These are phyloP conservation scores for Musa beccarii DNA, from an alignment of 176 grass and related monocot species.

Conservation along the genomic window DNA sequence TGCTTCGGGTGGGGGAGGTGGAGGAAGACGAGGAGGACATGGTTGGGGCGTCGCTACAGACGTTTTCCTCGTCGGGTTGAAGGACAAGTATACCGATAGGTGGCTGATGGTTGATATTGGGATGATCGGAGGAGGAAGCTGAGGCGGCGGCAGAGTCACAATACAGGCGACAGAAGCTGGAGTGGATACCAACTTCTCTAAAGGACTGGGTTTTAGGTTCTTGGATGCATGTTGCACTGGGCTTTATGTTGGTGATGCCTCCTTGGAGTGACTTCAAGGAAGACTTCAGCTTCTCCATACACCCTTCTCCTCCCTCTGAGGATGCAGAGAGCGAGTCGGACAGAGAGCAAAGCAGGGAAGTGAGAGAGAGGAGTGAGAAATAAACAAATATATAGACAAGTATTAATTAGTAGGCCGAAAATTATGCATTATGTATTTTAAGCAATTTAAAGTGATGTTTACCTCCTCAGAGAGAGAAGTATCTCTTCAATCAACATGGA, in stretches of 20 bases:
- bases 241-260: constrained; percentile 27
- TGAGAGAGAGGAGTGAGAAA: not conserved
- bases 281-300: constrained; percentile 38
- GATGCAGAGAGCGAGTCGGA: not conserved
- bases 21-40: not conserved
- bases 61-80: not conserved
- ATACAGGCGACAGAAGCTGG: not conserved
- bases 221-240: constrained; percentile 21
- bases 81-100: not conserved
- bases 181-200: not conserved
- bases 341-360: constrained; percentile 7
- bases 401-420: not conserved
- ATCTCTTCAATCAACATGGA: too few species aligned
- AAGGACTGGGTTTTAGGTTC: constrained; percentile 25
- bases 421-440: not conserved
- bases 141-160: constrained; percentile 2
- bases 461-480: too few species aligned
- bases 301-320: not conserved
- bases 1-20: not conserved
- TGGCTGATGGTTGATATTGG: not conserved
- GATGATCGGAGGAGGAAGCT: constrained; percentile 7
- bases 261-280: constrained; percentile 33
- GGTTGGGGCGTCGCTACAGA: too few species aligned
- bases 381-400: not conserved
- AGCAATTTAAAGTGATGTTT: not conserved